Evolutionary conservation across 1,284 basidiomycete genomes (phyloP).

Genomic region (Cryptococcus jaspeensis): DNA sequence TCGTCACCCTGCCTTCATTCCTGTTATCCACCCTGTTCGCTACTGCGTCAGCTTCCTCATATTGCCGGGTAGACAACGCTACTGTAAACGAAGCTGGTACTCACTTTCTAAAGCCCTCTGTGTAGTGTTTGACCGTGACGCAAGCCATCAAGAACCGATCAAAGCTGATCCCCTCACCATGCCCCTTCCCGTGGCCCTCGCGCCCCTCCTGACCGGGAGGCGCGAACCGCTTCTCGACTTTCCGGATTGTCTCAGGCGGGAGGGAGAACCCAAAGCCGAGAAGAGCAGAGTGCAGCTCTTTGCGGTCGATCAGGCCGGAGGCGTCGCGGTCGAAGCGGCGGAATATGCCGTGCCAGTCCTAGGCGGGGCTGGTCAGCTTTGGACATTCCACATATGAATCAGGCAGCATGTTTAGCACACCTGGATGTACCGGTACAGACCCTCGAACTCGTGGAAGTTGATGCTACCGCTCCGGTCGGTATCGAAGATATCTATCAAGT

Average conservation of each 20-base stretch:
- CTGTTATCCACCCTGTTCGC: conserved; percentile 35
- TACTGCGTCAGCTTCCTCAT: neutral
- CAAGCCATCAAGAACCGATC: conserved; percentile 52
- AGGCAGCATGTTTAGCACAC: too few relatives aligned
- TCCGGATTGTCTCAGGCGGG: conserved; percentile 43
- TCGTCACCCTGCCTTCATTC: conserved; percentile 37
- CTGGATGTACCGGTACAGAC: conserved; percentile 50
- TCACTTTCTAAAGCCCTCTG: conserved; percentile 45
- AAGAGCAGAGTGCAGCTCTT: conserved; percentile 47
- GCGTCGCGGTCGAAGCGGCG: conserved; percentile 49
- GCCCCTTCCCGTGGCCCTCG: neutral
- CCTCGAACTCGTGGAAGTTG: conserved; percentile 50
- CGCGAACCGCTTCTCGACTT: conserved; percentile 48
- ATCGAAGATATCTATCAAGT: conserved; percentile 45
- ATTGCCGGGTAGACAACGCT: neutral
- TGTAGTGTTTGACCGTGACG: conserved; percentile 51
- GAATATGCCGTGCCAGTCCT: conserved; percentile 52
- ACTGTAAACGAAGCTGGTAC: neutral
- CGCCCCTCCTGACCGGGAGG: conserved; percentile 31
- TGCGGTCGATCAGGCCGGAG: conserved; percentile 47
- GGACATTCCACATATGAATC: too few relatives aligned
- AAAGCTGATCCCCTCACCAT: conserved; percentile 41
- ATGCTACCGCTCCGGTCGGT: conserved; percentile 48
- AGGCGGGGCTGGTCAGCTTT: neutral
- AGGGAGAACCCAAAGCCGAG: conserved; percentile 49